Evolutionary conservation across 2,329 filamentous ascomycete species (phyloP).

Genomic region (Alternaria sp.): DNA sequence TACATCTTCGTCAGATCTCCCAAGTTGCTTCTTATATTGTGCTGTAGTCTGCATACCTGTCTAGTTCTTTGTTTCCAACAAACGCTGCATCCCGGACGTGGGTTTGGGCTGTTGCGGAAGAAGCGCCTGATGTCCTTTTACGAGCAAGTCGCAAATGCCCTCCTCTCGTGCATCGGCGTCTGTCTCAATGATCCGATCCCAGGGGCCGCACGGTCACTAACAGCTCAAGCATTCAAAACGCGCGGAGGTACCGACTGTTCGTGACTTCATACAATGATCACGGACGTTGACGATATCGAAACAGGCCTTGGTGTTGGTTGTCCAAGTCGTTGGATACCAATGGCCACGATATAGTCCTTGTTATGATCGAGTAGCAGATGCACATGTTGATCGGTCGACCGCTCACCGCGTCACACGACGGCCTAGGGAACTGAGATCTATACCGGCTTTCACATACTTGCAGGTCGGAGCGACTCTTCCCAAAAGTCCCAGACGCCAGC

Average conservation of each 20-base stretch:
- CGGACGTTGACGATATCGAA: background rate
- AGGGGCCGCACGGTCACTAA: background rate
- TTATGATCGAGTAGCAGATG: background rate
- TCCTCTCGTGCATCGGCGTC: background rate
- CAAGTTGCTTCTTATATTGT: background rate
- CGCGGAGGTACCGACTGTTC: background rate
- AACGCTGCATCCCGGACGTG: background rate
- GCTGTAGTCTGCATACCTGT: background rate
- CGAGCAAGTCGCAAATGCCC: background rate
- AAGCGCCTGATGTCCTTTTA: background rate
- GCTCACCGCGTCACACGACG: background rate
- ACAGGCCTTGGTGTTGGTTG: background rate
- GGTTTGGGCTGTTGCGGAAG: background rate
- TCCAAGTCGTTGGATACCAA: background rate
- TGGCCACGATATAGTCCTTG: background rate
- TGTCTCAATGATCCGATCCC: background rate
- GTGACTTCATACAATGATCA: background rate
- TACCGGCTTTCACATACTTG: background rate
- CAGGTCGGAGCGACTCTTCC: background rate
- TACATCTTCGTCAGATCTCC: background rate
- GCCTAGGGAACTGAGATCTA: background rate
- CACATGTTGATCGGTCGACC: background rate
- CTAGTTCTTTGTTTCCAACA: background rate
- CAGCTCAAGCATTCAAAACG: background rate
- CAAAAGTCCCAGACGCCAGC: background rate